Evolutionary conservation across 2,329 filamentous ascomycete genomes (phyloP).

Genomic region (Raffaelea arxii): DNA sequence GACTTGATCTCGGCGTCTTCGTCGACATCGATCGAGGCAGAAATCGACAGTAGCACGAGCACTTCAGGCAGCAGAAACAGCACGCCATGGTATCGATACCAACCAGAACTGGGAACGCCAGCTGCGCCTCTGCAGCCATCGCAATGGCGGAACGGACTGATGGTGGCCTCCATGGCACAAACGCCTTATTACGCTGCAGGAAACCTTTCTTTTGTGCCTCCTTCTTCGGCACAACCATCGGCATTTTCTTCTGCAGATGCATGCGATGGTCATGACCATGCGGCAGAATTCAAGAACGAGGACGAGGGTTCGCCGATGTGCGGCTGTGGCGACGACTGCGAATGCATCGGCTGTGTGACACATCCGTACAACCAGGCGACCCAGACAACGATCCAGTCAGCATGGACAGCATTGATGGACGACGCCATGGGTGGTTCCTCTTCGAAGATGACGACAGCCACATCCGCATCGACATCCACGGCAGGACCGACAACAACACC

Average conservation of each 20-base stretch:
- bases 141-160: constrained; percentile 12
- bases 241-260: too few relatives aligned
- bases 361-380: constrained; percentile 16
- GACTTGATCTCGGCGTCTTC: background rate
- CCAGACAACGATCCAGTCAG: constrained; percentile 12
- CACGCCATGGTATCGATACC: constrained; percentile 12
- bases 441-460: background rate
- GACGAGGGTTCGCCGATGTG: constrained; percentile 14
- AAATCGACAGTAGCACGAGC: background rate
- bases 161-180: too few relatives aligned
- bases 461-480: background rate
- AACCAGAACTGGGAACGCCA: constrained; percentile 12
- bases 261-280: too few relatives aligned
- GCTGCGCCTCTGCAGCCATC: constrained; percentile 12
- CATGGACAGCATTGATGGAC: constrained; percentile 11
- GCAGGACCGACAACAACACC: background rate
- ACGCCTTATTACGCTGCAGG: too few relatives aligned
- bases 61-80: constrained; percentile 1
- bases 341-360: constrained; percentile 15
- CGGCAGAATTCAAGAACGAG: too few relatives aligned
- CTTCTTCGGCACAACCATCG: too few relatives aligned
- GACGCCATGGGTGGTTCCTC: constrained; percentile 1
- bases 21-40: background rate
- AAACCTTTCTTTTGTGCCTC: too few relatives aligned
- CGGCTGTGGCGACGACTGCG: constrained; percentile 15